Percentiles rank a stretch among this genome's conserved stretches.
phyloP scores from a whole-genome alignment of 441 rosid species.

The Corymbia citriodora region DNA sequence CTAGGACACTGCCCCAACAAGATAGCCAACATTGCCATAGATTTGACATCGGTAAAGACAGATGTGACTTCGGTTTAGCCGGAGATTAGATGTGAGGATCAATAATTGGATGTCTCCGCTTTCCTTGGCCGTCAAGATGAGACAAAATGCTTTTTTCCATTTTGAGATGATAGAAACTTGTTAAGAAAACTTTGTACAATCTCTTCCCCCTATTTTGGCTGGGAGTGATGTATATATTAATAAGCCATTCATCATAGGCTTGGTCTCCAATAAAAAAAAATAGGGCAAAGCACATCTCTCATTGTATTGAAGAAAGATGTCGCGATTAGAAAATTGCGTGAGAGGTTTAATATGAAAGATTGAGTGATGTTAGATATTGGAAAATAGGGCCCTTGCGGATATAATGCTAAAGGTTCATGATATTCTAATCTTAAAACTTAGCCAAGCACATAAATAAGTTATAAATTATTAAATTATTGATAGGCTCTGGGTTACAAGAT shows the following conservation, averaged over 20 bases:
- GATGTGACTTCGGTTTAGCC: not conserved
- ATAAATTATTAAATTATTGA: not conserved
- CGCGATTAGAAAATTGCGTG: fast-evolving
- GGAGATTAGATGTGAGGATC: not conserved
- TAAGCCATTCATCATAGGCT: not conserved
- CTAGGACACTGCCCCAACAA: not conserved
- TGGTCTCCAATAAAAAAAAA: not conserved
- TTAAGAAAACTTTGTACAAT: not conserved
- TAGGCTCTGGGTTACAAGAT: not conserved
- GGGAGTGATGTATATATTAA: not conserved
- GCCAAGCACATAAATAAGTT: not conserved
- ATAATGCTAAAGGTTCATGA: not conserved
- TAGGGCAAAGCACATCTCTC: not conserved
- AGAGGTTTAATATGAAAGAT: not conserved
- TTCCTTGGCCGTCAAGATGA: not conserved
- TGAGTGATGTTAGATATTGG: not conserved
- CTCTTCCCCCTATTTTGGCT: not conserved
- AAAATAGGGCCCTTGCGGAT: not conserved
- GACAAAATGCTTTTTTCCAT: not conserved
- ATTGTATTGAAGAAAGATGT: not conserved
- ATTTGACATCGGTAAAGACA: not conserved
- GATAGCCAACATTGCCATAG: not conserved
- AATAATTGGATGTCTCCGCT: not conserved
- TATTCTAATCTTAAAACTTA: not conserved
- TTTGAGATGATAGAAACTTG: not conserved